Base-by-base conservation (phyloP, 208 protist species). In the Blastocrithidia nonstop region DNA sequence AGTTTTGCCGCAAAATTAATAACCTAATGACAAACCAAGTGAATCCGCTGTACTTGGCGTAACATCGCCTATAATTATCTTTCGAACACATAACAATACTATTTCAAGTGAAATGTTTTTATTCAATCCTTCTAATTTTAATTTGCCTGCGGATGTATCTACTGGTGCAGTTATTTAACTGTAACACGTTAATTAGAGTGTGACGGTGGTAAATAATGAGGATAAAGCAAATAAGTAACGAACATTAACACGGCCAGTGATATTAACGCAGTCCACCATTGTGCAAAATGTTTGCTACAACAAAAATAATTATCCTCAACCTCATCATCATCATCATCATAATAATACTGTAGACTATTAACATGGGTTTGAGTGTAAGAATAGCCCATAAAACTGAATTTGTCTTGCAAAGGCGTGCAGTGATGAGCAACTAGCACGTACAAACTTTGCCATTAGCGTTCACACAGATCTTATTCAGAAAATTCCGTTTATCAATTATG, bases 371-470 rank as follows among this genome's bases (percentile, higher is more conserved):
- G 11, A 35, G 29, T 35, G 29, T n/a, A 11, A 35, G 11, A 35
- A 35, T 15, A 11, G n/a, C 11, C 17, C 9, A 22, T 8, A 9
- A 25, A 22, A 11, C 26, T 91, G 82, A 78, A 78, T 91, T 16
- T 91, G 82, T 52, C 73, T 74, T 2, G 74, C 78, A 19, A 74
- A 81, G 50, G 71, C 68, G 35, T 78, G 78, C 49, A 71, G 66
- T 35, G 73, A 82, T 20, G 61, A 69, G 22, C 71, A 91, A 38
- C 61, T 67, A 13, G 45, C 50, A 17, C 61, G 84, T 53, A 55
- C 69, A 26, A 81, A 60, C 61, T 76, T 76, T 19, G 81, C 76
- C 19, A 80, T 91, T 51, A 91, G 82, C 54, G 74, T 91, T 1
- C 66, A 66, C 43, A 69, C 81, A 28, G 56, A 65, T 4, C 64